phyloP scores from a whole-genome alignment of 2,329 filamentous ascomycete species.

The Triangularia verruculosa region DNA sequence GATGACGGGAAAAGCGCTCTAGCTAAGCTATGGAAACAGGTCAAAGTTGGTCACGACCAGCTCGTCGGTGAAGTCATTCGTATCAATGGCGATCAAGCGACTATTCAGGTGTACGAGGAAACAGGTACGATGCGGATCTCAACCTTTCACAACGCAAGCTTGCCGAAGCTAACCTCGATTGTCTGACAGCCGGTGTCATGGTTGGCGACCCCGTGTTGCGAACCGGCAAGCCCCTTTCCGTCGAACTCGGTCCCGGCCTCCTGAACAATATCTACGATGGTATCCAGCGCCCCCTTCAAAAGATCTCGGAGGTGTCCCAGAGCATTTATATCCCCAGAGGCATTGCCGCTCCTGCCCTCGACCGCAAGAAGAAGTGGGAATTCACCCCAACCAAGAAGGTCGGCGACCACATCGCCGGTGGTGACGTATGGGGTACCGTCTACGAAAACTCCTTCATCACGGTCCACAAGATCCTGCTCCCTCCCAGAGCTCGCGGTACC shows the following conservation, averaged over 20 bases:
- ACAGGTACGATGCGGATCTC: conserved; percentile 62
- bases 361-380: conserved; percentile 93
- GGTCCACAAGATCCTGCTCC: conserved; percentile 89
- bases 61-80: conserved; percentile 97
- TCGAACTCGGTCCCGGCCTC: conserved; percentile 93
- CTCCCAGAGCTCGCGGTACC: conserved; percentile 83
- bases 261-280: conserved; percentile 99
- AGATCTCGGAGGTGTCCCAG: conserved; percentile 71
- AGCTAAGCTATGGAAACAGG: conserved; percentile 48
- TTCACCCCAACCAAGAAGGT: conserved; percentile 91
- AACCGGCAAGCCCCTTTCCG: conserved; percentile 93
- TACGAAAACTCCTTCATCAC: conserved; percentile 94
- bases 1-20: not conserved
- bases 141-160: not conserved
- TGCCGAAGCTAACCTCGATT: conserved; percentile 19
- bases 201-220: conserved; percentile 90
- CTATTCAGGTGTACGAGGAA: conserved; percentile 98
- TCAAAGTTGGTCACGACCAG: conserved; percentile 86
- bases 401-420: conserved; percentile 93
- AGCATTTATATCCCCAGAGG: conserved; percentile 98
- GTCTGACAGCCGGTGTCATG: conserved; percentile 74
- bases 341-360: conserved; percentile 80
- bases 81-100: conserved; percentile 91
- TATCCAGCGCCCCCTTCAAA: conserved; percentile 90
- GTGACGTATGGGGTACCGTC: conserved; percentile 92